Percentiles rank a stretch among this genome's conserved stretches.
Evolutionary conservation across 257 asterid genomes (phyloP).

Genomic region (Solanum medicagineum): DNA sequence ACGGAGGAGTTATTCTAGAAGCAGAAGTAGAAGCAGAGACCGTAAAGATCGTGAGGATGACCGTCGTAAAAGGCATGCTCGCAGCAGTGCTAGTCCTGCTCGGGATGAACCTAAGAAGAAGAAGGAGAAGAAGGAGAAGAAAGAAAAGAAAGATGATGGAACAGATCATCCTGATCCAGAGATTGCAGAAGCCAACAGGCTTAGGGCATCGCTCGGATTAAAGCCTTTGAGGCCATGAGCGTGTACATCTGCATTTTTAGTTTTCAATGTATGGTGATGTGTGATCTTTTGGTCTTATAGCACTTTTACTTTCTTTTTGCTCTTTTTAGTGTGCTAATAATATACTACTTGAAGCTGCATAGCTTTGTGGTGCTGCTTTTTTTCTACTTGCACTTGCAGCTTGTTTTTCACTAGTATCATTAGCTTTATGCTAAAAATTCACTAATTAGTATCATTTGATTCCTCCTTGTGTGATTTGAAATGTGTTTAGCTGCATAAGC

Average conservation of each 20-base stretch:
- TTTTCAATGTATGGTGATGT: not conserved
- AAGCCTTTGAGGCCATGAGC: constrained; percentile 50
- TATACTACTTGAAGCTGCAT: not conserved
- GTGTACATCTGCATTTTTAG: not conserved
- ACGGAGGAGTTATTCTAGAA: constrained; percentile 68
- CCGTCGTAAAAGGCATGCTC: constrained; percentile 50
- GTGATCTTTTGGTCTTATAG: not conserved
- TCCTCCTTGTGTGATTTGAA: not conserved
- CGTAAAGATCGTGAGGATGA: constrained; percentile 63
- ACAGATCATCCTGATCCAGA: constrained; percentile 98
- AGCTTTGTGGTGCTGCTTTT: not conserved
- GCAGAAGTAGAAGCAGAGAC: constrained; percentile 81
- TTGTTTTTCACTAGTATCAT: not conserved
- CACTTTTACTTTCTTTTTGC: not conserved
- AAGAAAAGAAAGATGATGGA: constrained; percentile 68
- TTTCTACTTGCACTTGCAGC: not conserved
- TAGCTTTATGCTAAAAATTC: not conserved
- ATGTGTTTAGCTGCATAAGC: not conserved
- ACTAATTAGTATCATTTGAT: not conserved
- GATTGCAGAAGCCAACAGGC: constrained; percentile 79
- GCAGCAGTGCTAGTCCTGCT: constrained; percentile 49
- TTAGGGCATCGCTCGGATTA: constrained; percentile 78
- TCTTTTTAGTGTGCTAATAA: not conserved
- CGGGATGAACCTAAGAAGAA: constrained; percentile 56
- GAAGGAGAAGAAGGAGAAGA: constrained; percentile 74